phyloP scores from a whole-genome alignment of 129 eudicot species.

The Lactuca saligna region DNA sequence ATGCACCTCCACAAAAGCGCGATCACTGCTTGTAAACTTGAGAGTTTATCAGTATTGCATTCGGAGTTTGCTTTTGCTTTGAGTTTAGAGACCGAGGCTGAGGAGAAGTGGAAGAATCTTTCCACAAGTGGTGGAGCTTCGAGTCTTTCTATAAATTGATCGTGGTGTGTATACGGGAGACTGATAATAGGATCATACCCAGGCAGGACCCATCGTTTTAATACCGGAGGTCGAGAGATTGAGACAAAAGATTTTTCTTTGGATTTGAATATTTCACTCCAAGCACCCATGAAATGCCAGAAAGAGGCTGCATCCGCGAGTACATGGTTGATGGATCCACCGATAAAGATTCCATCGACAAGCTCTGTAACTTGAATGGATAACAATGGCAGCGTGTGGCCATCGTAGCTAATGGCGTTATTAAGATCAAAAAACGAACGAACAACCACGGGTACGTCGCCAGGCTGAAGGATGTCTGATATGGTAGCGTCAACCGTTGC shows the following conservation, averaged over 20 bases:
- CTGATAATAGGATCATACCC: slow-evolving; percentile 29
- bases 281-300: neutral
- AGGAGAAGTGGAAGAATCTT: too few relatives aligned
- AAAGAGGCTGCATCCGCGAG: too few relatives aligned
- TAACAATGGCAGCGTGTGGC: slow-evolving; percentile 29
- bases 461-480: slow-evolving; percentile 33
- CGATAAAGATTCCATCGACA: too few relatives aligned
- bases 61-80: slow-evolving; percentile 47
- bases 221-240: slow-evolving; percentile 36
- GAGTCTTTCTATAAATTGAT: too few relatives aligned
- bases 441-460: slow-evolving; percentile 39
- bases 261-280: slow-evolving; percentile 35
- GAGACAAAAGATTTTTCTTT: neutral
- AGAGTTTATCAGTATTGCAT: slow-evolving; percentile 16
- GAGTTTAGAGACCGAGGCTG: slow-evolving; percentile 18
- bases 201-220: slow-evolving; percentile 39
- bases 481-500: slow-evolving; percentile 8
- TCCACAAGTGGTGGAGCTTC: too few relatives aligned
- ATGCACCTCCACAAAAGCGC: slow-evolving; percentile 53
- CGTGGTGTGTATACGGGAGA: slow-evolving; percentile 29
- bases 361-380: neutral
- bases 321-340: too few relatives aligned
- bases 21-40: slow-evolving; percentile 46
- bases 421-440: slow-evolving; percentile 45
- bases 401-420: slow-evolving; percentile 36